Evolutionary conservation across 1,284 basidiomycete genomes (phyloP), one percentile per base, ranked within the genome.

Genomic region (Takashimella koratensis): DNA sequence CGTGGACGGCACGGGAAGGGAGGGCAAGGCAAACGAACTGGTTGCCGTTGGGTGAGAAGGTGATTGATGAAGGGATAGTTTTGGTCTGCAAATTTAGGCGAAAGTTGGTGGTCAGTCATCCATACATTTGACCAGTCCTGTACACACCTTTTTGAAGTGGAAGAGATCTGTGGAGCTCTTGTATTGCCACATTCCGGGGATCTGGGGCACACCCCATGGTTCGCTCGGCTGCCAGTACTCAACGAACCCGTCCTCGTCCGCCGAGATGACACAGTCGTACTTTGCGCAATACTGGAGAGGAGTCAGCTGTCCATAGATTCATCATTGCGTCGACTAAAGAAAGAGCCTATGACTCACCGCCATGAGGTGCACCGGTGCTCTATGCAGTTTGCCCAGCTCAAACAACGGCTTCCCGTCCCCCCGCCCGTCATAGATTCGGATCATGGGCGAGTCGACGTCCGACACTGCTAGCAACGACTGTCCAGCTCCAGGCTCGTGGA

Each of bases 141-240:
- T 20, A 53, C 77, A 13, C 52, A 88, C 90, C 83, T 98, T 99
- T 79, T 97, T 98, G 78, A 98, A 99, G 62, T 97, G 94, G 74
- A 97, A 98, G 26, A 98, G 76, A 68, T 98, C 93, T 0, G 96
- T 98, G 43, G 85, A 81, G 43, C 85, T 88, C 75, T 98, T 98
- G 79, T 83, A 92, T 43, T 86, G 80, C 90, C 95, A 99, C 57
- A 98, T 74, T 1, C 86, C 86, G 0, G 84, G 80, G 4, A 88
- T 79, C 60, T 84, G 85, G 0, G 95, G 94, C 40, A 86, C 79
- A 48, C 85, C 86, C 66, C 92, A 97, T 1, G 90, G 89, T 65
- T 95, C 91, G 8, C 72, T 76, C 0, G 93, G 91, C 67, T 86
- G 84, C 96, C 96, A 99, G 74, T 96, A 98, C 73, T 99, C 96